These are phyloP conservation scores for Solanum ossicruentum DNA, from an alignment of 257 asterid species.

Conservation along the genomic window DNA sequence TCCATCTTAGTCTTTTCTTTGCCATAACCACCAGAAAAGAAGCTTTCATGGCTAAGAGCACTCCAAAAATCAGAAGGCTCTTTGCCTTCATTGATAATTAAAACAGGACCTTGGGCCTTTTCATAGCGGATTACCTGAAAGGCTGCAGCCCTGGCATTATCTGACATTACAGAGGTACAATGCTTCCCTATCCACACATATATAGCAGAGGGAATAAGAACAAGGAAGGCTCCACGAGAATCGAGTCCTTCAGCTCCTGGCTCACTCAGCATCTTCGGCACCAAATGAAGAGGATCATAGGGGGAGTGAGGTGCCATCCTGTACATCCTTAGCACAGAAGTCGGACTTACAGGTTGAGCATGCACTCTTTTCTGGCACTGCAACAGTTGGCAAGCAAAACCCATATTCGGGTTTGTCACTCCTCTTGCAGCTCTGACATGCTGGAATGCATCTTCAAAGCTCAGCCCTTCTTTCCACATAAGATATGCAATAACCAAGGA, in stretches of 20 bases:
- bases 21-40: neutral
- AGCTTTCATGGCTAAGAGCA: conserved; percentile 26
- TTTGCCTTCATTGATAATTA: conserved; percentile 48
- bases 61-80: conserved; percentile 77
- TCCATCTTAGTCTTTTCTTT: conserved; percentile 5
- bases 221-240: conserved; percentile 83
- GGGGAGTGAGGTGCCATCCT: conserved; percentile 91
- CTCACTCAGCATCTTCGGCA: conserved; percentile 33
- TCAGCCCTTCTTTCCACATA: conserved; percentile 81
- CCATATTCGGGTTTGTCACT: conserved; percentile 83
- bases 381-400: conserved; percentile 70
- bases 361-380: conserved; percentile 79
- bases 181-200: conserved; percentile 73
- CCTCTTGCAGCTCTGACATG: conserved; percentile 77
- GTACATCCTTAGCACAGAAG: conserved; percentile 62
- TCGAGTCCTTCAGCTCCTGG: conserved; percentile 40
- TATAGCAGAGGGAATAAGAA: conserved; percentile 64
- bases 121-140: conserved; percentile 73
- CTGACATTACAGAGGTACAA: conserved; percentile 53
- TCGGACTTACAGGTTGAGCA: conserved; percentile 82
- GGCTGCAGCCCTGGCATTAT: conserved; percentile 63
- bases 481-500: conserved; percentile 92
- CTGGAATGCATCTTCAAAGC: conserved; percentile 84
- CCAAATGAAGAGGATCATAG: conserved; percentile 78
- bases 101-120: conserved; percentile 48